Evolutionary conservation across 371 early-diverging fungal species (phyloP), one percentile per base, ranked within the genome.

Genomic region (Sporodiniella umbellata): DNA sequence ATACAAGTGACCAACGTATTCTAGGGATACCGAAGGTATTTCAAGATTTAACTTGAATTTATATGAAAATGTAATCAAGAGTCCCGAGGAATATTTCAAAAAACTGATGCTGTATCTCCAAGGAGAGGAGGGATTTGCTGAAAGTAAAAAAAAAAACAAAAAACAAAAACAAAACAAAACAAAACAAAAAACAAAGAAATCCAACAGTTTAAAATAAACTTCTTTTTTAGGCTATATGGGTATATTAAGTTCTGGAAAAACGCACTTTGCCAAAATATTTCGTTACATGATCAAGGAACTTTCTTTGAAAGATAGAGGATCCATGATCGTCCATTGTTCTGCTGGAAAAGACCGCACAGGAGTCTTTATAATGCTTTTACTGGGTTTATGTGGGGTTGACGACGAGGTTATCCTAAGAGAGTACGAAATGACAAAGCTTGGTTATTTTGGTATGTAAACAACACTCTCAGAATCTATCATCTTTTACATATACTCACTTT

Each of bases 331-430:
- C 23, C 92, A 92, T 55, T 92, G 92, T 64, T 81, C 89, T 14
- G 89, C 89, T 10, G 92, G 92, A 30, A 92, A 92, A 66, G 93
- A 93, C 49, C 76, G 93, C 40, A 93, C 93, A 0, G 93, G 93
- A 14, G 70, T 91, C n/a, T 74, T 86, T 25, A 61, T 76, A 19
- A 85, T 86, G 60, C 58, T 89, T 42, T 51, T 91, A 11, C 73
- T 87, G 31, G 75, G 77, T 25, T 72, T 88, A 8, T 77, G 84
- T 40, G 88, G 82, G 7, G 89, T 92, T 0, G 77, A 82, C 40
- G 86, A 86, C 45, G 80, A 80, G 35, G 60, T 80, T 56, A 88
- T 93, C 51, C 80, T 84, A 8, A 70, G 64, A 42, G 91, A 92
- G 56, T 93, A 92, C 57, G 80, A 75, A 28, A 19, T 76, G 31